Percentiles rank a stretch among this genome's conserved stretches.
phyloP scores from a whole-genome alignment of 345 rosid species.

The Passiflora organensis region DNA sequence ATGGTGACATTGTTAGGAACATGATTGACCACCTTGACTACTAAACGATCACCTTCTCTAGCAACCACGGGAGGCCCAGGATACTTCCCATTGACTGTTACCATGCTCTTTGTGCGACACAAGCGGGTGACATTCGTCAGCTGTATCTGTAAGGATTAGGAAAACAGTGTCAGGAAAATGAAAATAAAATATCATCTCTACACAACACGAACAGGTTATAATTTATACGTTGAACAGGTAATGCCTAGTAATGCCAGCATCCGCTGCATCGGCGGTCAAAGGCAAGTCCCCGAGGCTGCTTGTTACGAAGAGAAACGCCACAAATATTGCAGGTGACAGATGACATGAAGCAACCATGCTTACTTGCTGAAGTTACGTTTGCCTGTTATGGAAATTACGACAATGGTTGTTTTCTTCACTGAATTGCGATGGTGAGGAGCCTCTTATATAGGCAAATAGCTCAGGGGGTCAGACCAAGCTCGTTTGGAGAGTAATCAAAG shows the following conservation, averaged over 20 bases:
- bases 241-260: constrained; percentile 70
- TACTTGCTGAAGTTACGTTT: background rate
- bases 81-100: constrained; percentile 48
- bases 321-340: constrained; percentile 10
- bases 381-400: no score
- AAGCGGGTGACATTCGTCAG: constrained; percentile 38
- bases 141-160: constrained; percentile 22
- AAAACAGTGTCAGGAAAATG: no score
- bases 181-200: background rate
- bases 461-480: constrained; percentile 19
- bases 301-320: constrained; percentile 17
- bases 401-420: background rate
- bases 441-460: constrained; percentile 8
- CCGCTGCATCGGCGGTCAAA: constrained; percentile 30
- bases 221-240: constrained; percentile 52
- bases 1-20: constrained; percentile 42
- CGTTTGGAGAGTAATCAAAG: constrained; percentile 41
- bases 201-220: background rate
- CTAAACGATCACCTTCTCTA: constrained; percentile 50
- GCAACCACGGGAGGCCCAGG: constrained; percentile 51
- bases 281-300: constrained; percentile 25
- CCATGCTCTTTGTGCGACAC: constrained; percentile 45
- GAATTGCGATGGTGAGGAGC: background rate
- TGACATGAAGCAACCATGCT: constrained; percentile 18
- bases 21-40: constrained; percentile 46